Evolutionary conservation across 768 basidiomycete genomes (phyloP), one percentile per base, ranked within the genome.

Genomic region (Leccinum uliginosum): DNA sequence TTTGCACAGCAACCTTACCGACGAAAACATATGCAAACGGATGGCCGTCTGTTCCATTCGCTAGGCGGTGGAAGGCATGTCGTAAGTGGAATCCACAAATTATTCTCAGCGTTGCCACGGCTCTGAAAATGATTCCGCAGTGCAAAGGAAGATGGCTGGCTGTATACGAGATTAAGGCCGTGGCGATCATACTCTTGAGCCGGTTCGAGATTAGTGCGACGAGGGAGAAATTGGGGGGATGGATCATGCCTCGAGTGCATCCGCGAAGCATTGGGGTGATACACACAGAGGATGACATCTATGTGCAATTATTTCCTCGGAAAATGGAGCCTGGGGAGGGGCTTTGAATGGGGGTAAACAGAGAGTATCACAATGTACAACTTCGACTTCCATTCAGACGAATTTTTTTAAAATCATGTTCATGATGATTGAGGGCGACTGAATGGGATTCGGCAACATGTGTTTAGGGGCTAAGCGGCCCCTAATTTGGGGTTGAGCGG

Each of bases 141-240:
- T 67, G 64, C 59, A 67, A 67, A 17, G 66, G 66, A 12, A 54
- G 67, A 40, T 66, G 64, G 67, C 29, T 68, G 7, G 59, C 66
- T 0, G 10, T 67, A 7, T 67, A 68, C 55, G 54, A 63, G 19
- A 66, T 69, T 0, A 67, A 68, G 47, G 47, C 54, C 9, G 35
- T 58, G 10, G 10, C 56, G 30, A 50, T 66, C 3, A 63, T 68
- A 32, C 46, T 68, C 23, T 44, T 67, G 4, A 40, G 43, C n/a
- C 35, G 2, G 29, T 66, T 66, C 10, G 51, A 67, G 23, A 48
- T 67, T 21, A 48, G n/a, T 30, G 62, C 58, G 0, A 11, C 27
- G 3, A 43, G 0, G 6, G 52, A 56, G 7, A 29, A 12, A 7
- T 35, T 54, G 0, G n/a, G 30, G 1, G 38, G 32, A 2, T 68